A percentile compares a stretch with the other conserved stretches of the same genome.
Evolutionary conservation across 768 basidiomycete genomes (phyloP).

Genomic region (Clitopilus passeckerianus): DNA sequence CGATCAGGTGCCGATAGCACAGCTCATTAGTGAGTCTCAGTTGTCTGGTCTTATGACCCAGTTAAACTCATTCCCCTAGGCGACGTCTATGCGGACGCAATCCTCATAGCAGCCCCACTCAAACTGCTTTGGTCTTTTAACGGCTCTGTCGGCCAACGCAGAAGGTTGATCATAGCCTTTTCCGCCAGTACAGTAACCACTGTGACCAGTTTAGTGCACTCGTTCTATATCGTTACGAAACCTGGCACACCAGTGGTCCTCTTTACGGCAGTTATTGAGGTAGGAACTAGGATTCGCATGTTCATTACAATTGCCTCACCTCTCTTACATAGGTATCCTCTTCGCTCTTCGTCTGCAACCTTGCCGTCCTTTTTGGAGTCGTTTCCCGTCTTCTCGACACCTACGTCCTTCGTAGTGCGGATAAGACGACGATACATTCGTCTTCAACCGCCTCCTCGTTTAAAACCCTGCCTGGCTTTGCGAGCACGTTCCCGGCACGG

Average conservation of each 20-base stretch:
- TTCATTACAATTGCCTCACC: neutral
- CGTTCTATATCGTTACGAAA: conserved; percentile 20
- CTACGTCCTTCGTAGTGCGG: neutral
- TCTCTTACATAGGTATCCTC: conserved; percentile 21
- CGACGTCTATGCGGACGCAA: conserved; percentile 32
- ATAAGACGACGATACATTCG: neutral
- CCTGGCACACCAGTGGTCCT: conserved; percentile 16
- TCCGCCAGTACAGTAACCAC: conserved; percentile 35
- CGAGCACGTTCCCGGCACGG: too few species aligned
- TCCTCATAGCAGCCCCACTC: conserved; percentile 38
- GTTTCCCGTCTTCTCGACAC: conserved; percentile 1
- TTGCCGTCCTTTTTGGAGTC: conserved; percentile 29
- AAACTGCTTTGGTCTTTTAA: conserved; percentile 33
- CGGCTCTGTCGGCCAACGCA: conserved; percentile 23
- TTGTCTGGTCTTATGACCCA: too few species aligned
- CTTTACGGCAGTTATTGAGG: conserved; percentile 28
- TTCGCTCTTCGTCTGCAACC: conserved; percentile 35
- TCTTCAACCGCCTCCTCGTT: too few species aligned
- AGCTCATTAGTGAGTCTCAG: conserved; percentile 37
- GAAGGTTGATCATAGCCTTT: conserved; percentile 36
- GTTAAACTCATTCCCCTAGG: too few species aligned
- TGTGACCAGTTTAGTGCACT: conserved; percentile 30
- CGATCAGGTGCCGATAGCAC: conserved; percentile 34
- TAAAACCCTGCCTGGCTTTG: too few species aligned
- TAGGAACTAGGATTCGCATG: neutral